Conservation (phyloP, 1,284 basidiomycete genomes). For the Volvariella surrecta region DNA sequence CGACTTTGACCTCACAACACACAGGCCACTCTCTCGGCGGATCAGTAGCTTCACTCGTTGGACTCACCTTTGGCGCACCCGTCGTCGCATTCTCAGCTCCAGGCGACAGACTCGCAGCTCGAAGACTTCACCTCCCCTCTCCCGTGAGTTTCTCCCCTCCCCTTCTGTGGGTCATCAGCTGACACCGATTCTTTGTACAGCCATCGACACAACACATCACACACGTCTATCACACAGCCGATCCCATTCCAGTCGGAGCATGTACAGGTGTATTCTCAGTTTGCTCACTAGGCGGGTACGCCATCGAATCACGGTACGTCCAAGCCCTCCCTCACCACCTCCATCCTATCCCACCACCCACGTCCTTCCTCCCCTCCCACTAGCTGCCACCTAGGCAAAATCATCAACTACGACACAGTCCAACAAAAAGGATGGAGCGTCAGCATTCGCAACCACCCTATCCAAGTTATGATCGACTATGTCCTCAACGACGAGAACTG, state of each 20-base stretch:
- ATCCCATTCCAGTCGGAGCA: conserved; percentile 57
- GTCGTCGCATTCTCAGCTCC: conserved; percentile 83
- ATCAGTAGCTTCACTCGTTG: conserved; percentile 67
- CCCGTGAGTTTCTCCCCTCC: conserved; percentile 32
- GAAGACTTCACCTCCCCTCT: conserved; percentile 66
- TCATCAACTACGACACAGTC: conserved; percentile 85
- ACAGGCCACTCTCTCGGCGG: conserved; percentile 70
- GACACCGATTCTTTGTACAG: conserved; percentile 17
- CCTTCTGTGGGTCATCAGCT: conserved; percentile 4
- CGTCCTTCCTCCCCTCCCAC: conserved; percentile 4
- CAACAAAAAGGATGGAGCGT: conserved; percentile 75
- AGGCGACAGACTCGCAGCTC: conserved; percentile 66
- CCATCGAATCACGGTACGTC: conserved; percentile 44
- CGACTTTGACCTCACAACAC: background rate
- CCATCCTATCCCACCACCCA: conserved; percentile 8
- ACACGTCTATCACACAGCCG: conserved; percentile 66
- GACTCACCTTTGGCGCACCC: conserved; percentile 76
- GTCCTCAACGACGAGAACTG: conserved; percentile 75
- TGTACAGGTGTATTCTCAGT: conserved; percentile 50
- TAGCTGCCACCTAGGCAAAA: conserved; percentile 76
- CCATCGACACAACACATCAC: conserved; percentile 49
- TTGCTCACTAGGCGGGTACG: conserved; percentile 53
- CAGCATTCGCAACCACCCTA: conserved; percentile 72
- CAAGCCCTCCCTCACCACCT: conserved; percentile 9
- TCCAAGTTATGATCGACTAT: conserved; percentile 67